Percentiles rank a stretch among this genome's conserved stretches.
Conservation (phyloP, 176 grass and related monocot species). For the Bromus sterilis region DNA sequence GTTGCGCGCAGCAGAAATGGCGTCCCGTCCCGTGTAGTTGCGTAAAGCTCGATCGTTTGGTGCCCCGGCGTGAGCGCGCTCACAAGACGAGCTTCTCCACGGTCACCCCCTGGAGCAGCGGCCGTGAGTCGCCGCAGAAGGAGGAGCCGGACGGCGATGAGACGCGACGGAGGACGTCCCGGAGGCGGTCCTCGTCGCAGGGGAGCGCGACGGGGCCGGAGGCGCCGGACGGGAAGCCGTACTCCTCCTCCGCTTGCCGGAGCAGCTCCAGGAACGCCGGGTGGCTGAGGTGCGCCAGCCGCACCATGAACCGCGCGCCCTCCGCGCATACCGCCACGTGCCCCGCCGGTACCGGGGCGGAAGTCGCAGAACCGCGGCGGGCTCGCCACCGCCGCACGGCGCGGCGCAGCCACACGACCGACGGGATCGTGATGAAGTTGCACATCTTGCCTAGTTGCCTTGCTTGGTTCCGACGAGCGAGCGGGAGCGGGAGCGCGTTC, state of each 20-base stretch:
- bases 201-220: constrained; percentile 31
- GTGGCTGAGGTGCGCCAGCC: constrained; percentile 31
- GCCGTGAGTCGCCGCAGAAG: constrained; percentile 8
- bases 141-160: neutral
- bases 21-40: too few species aligned
- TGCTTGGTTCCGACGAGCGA: neutral
- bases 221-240: constrained; percentile 17
- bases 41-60: neutral
- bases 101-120: constrained; percentile 16
- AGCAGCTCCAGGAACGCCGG: constrained; percentile 32
- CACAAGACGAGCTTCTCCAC: constrained; percentile 21
- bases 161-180: constrained; percentile 24
- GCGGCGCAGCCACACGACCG: constrained; percentile 25
- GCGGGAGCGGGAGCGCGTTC: too few species aligned
- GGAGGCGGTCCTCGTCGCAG: constrained; percentile 34
- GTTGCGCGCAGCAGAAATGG: neutral
- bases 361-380: neutral
- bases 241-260: constrained; percentile 32
- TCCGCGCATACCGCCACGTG: neutral
- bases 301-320: constrained; percentile 30
- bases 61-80: neutral
- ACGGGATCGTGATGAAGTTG: constrained; percentile 28
- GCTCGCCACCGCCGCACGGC: constrained; percentile 21
- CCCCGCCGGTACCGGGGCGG: neutral
- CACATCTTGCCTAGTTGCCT: constrained; percentile 12